These are phyloP conservation scores for Austroboletus novae-zelandiae DNA, from an alignment of 1,284 basidiomycete species.

Conservation along the genomic window DNA sequence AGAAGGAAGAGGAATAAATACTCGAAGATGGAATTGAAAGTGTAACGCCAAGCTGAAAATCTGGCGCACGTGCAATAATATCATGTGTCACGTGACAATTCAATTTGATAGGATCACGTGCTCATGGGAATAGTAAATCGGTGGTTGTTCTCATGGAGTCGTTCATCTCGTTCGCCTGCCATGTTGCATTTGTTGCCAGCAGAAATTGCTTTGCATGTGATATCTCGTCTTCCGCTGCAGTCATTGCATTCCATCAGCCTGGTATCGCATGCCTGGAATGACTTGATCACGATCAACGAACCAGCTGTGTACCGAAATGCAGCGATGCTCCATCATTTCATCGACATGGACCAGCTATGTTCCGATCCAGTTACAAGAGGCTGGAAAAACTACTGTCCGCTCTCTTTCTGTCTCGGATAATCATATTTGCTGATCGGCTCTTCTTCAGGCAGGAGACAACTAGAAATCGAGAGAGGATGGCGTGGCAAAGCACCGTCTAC, in stretches of 20 bases:
- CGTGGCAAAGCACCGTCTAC: conserved; percentile 44
- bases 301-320: conserved; percentile 50
- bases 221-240: conserved; percentile 47
- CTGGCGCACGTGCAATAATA: conserved; percentile 3
- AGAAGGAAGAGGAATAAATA: background rate
- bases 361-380: conserved; percentile 25
- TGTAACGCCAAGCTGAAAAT: too few relatives aligned
- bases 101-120: background rate
- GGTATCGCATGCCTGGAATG: conserved; percentile 44
- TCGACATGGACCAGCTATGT: conserved; percentile 34
- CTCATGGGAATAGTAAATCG: too few relatives aligned
- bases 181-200: conserved; percentile 45
- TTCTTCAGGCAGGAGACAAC: conserved; percentile 43
- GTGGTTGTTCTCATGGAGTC: too few relatives aligned
- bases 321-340: conserved; percentile 48
- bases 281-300: conserved; percentile 46
- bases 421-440: conserved; percentile 10
- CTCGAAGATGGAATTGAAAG: background rate
- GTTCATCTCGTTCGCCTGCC: background rate
- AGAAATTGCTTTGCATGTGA: conserved; percentile 46
- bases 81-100: conserved; percentile 5
- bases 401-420: conserved; percentile 1
- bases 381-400: conserved; percentile 65
- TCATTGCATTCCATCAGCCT: conserved; percentile 35
- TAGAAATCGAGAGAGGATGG: conserved; percentile 55